phyloP scores from a whole-genome alignment of 2,329 filamentous ascomycete species.

The Fusarium sp. region DNA sequence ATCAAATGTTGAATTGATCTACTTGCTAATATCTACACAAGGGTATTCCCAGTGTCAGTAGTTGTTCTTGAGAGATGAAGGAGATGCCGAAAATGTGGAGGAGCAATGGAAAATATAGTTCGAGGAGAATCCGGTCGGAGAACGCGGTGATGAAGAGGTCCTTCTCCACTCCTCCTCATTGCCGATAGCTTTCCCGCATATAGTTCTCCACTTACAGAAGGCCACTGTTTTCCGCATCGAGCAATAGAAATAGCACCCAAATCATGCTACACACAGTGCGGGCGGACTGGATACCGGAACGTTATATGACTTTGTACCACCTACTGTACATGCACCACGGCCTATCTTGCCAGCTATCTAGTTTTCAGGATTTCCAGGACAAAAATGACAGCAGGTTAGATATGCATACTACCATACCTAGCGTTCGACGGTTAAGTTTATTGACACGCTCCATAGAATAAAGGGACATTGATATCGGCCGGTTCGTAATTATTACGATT shows the following conservation, averaged over 20 bases:
- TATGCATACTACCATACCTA: rapidly evolving
- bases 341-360: neutral
- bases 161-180: neutral
- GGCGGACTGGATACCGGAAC: rapidly evolving
- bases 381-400: neutral
- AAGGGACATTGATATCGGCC: neutral
- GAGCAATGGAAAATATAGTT: no score
- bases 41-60: constrained; percentile 17
- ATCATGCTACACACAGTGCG: neutral
- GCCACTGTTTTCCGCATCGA: no score
- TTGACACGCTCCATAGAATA: neutral
- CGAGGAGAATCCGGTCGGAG: neutral
- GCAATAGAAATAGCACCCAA: rapidly evolving
- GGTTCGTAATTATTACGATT: rapidly evolving
- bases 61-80: neutral
- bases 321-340: no score
- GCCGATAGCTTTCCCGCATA: neutral
- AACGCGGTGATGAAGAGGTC: neutral
- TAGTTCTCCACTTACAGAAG: neutral
- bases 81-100: no score
- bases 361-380: no score
- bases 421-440: neutral
- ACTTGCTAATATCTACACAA: neutral
- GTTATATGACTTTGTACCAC: rapidly evolving
- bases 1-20: rapidly evolving